These are phyloP conservation scores for Annulohypoxylon bovei DNA, from an alignment of 495 filamentous ascomycete species.

Conservation along the genomic window DNA sequence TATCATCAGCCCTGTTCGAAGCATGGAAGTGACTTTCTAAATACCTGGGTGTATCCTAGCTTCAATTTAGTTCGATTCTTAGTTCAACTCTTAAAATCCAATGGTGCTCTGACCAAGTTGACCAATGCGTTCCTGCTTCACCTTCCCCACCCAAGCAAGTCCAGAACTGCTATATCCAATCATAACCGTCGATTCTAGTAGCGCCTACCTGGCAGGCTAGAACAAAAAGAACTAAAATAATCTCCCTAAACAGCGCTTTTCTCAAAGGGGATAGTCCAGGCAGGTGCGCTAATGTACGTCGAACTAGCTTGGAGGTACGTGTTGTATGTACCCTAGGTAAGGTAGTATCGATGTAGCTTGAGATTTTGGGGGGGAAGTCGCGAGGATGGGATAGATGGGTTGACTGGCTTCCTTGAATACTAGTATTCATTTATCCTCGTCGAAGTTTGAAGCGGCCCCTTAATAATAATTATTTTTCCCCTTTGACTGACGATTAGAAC, in stretches of 20 bases:
- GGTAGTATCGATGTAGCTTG: constrained; percentile 4
- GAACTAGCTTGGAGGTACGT: constrained; percentile 14
- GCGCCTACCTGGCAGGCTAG: constrained; percentile 23
- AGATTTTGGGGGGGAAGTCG: constrained; percentile 18
- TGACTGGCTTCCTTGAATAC: constrained; percentile 31
- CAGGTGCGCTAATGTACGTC: constrained; percentile 26
- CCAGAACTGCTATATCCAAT: constrained; percentile 21
- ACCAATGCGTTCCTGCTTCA: constrained; percentile 32
- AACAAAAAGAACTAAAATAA: constrained; percentile 42
- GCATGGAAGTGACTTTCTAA: constrained; percentile 29
- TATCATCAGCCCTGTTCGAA: background rate
- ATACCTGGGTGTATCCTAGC: constrained; percentile 6
- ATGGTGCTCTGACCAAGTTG: constrained; percentile 26
- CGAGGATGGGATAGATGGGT: constrained; percentile 13
- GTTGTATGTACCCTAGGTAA: constrained; percentile 3
- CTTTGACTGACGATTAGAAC: constrained; percentile 23
- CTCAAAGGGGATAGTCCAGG: constrained; percentile 28
- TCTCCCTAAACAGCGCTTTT: constrained; percentile 27
- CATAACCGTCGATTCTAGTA: background rate
- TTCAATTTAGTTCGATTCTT: constrained; percentile 10
- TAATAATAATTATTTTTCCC: constrained; percentile 26
- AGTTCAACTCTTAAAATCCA: constrained; percentile 13
- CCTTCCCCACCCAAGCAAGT: constrained; percentile 30
- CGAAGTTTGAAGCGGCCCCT: constrained; percentile 37
- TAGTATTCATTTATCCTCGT: constrained; percentile 33